Evolutionary conservation across 495 filamentous ascomycete species (phyloP).

Genomic region (Staphylotrichum tortipilum): DNA sequence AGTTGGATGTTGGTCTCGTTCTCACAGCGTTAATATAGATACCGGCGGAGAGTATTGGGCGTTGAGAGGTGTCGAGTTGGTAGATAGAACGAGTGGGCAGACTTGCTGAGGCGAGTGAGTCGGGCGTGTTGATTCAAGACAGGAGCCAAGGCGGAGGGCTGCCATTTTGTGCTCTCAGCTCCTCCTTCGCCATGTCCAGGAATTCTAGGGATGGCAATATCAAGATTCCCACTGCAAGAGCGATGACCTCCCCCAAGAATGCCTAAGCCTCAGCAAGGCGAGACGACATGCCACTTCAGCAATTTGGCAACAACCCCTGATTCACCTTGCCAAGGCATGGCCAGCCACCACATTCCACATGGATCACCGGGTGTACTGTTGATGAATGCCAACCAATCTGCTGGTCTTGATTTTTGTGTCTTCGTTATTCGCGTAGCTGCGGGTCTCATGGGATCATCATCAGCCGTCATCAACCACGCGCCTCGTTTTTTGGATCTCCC

Average conservation of each 20-base stretch:
- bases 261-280: background rate
- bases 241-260: no score
- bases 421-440: background rate
- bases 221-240: background rate
- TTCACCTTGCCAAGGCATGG: background rate
- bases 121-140: no score
- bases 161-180: background rate
- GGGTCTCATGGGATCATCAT: constrained; percentile 2
- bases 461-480: background rate
- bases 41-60: background rate
- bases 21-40: no score
- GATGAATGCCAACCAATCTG: no score
- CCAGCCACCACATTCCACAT: constrained; percentile 1
- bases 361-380: no score
- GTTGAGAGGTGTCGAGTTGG: background rate
- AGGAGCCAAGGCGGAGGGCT: background rate
- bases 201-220: background rate
- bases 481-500: background rate
- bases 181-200: background rate
- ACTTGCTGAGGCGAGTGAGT: no score
- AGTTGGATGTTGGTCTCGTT: background rate
- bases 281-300: constrained; percentile 2
- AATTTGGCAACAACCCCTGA: background rate
- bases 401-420: background rate
- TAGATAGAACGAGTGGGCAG: no score